Conservation (phyloP, 352 stramenopile species). For the Blastocystis sp. region DNA sequence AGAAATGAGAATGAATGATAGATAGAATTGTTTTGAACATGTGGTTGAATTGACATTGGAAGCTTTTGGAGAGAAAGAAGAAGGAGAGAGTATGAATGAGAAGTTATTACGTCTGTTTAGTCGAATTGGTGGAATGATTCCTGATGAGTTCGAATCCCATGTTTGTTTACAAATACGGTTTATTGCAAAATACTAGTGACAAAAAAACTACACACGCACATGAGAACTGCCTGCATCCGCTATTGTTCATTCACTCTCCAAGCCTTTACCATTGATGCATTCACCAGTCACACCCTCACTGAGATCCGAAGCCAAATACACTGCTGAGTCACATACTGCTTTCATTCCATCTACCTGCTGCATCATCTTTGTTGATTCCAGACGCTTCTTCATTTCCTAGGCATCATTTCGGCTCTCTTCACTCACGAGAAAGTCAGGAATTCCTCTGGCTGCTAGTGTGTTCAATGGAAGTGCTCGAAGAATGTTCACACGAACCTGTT, state of each 20-base stretch:
- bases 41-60: neutral
- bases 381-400: slow-evolving; percentile 41
- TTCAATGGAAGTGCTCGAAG: slow-evolving; percentile 24
- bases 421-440: slow-evolving; percentile 19
- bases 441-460: slow-evolving; percentile 23
- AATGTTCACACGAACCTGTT: slow-evolving; percentile 21
- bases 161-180: too few species aligned
- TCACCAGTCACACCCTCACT: slow-evolving; percentile 26
- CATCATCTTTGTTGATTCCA: neutral
- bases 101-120: neutral
- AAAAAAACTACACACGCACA: too few species aligned
- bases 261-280: neutral
- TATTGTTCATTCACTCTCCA: neutral
- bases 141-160: too few species aligned
- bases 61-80: neutral
- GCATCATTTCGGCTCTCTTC: neutral
- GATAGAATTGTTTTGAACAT: neutral
- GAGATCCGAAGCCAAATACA: neutral
- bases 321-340: neutral
- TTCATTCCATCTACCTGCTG: neutral
- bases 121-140: too few species aligned
- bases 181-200: too few species aligned
- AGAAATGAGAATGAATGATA: neutral
- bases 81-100: neutral
- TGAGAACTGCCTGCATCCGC: neutral